Base-by-base conservation (phyloP, 768 basidiomycete species). In the Xerocomellus amylosporus region DNA sequence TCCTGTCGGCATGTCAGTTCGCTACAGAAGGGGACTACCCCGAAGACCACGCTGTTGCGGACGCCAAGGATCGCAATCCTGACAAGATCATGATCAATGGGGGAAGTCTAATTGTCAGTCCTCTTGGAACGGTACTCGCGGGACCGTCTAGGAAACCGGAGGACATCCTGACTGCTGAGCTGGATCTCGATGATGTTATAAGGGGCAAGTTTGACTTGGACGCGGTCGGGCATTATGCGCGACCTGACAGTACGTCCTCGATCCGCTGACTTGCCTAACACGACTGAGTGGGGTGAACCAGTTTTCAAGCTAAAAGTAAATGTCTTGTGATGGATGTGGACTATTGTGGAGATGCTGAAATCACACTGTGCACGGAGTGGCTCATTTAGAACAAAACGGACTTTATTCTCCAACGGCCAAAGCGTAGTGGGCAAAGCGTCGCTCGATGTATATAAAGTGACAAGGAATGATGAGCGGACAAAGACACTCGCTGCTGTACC, bases 171-270 rank as follows among this genome's bases (percentile, higher is more conserved):
- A 80, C 77, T 2, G 83, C 80, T 0, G 79, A 84, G 49, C 64
- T 87, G 34, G 82, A 86, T 65, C 61, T 86, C 52, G 79, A 83
- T 55, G 83, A 85, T 53, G 71, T 80, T 53, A 50, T 77, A 0
- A 67, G 83, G 39, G 81, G 78, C 20, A 86, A 85, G 66, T 82
- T 84, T 58, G 85, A 86, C 63, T 63, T 87, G 46, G 86, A 86
- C 60, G 72, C 76, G 2, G 77, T 77, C 1, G 85, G 85, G 1
- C 84, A 86, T 64, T 87, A 87, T 64, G 77, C 82, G 1, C 65
- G 85, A 51, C 73, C 77, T 20, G 84, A 85, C 65, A 64, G 83
- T 84, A 61, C 50, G 81, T 64, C 24, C 30, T 30, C 33, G 12
- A 42, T 37, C 33, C 13, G 17, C 24, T 42, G 1, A n/a, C 13